Evolutionary conservation across 331 rosid species (phyloP).

Genomic region (Telfairia occidentalis): DNA sequence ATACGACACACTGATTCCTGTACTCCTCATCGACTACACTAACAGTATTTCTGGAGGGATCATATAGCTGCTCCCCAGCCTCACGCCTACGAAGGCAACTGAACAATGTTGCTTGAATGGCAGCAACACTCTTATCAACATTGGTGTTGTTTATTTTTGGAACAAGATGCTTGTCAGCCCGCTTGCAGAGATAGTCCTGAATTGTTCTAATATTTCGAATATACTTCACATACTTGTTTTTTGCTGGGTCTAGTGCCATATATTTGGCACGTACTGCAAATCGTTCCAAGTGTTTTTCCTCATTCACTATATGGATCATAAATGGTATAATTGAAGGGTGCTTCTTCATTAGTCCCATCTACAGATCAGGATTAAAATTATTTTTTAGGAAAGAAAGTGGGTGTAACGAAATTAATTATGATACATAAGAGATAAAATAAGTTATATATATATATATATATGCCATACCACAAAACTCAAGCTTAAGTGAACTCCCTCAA

Average conservation of each 20-base stretch:
- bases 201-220: conserved; percentile 88
- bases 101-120: conserved; percentile 93
- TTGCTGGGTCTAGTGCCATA: conserved; percentile 94
- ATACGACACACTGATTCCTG: conserved; percentile 76
- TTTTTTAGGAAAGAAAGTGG: not conserved
- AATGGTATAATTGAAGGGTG: conserved; percentile 93
- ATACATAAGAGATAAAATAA: not conserved
- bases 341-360: conserved; percentile 99
- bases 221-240: conserved; percentile 90
- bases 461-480: conserved; percentile 72
- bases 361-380: conserved; percentile 16
- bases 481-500: conserved; percentile 97
- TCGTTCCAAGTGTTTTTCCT: conserved; percentile 91
- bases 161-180: conserved; percentile 96
- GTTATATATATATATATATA: conserved; percentile 1
- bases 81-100: conserved; percentile 90
- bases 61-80: conserved; percentile 73
- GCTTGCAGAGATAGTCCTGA: conserved; percentile 90
- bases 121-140: conserved; percentile 96
- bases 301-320: conserved; percentile 82
- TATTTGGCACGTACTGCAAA: conserved; percentile 99
- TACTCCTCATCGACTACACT: conserved; percentile 81
- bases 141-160: conserved; percentile 96
- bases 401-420: not conserved
- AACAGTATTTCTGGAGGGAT: conserved; percentile 62